Evolutionary conservation across 2,329 filamentous ascomycete genomes (phyloP), one percentile per base, ranked within the genome.

Genomic region (Sporothrix pallida): DNA sequence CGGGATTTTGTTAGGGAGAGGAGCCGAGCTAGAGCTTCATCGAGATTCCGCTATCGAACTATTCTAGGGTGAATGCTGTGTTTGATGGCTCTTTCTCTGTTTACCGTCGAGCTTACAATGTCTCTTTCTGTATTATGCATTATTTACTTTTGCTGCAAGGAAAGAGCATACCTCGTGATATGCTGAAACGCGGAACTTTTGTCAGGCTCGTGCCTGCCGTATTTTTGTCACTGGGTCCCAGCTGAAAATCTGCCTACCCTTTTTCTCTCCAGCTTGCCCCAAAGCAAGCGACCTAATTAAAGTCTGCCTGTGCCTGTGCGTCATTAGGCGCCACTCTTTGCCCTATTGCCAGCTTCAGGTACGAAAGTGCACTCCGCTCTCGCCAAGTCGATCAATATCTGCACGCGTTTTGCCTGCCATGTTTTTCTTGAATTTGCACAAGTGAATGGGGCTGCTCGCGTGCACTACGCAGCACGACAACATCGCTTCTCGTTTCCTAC

Each of bases 311-410:
- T 46, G 42, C 70, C 70, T 62, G 50, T 62, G 70, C 54, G 54
- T 60, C 70, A 56, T 56, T 42, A 46, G 54, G 52, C 17, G 50
- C 50, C 52, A 60, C 52, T 63, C 58, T n/a, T 54, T 37, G 31
- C 31, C 31, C 31, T 5, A 37, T 23, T 68, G 68, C 68, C 54
- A 48, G 52, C 54, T 58, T 42, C 52, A 50, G 26, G 65, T 26
- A 68, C 65, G 23, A 31, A 6, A 15, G 2, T n/a, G 44, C n/a
- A 67, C 62, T 46, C 63, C 63, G 23, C 44, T 48, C 23, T 46
- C 70, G 70, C 70, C 54, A 71, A 71, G 70, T 63, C 54, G 9
- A 44, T 37, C 44, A 42, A 50, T 72, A 54, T 52, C 12, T 56
- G 23, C 52, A 31, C 48, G 44, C 65, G 46, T 71, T 54, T 70